phyloP scores from a whole-genome alignment of 371 early-diverging fungal species.

The Mortierella sp. region DNA sequence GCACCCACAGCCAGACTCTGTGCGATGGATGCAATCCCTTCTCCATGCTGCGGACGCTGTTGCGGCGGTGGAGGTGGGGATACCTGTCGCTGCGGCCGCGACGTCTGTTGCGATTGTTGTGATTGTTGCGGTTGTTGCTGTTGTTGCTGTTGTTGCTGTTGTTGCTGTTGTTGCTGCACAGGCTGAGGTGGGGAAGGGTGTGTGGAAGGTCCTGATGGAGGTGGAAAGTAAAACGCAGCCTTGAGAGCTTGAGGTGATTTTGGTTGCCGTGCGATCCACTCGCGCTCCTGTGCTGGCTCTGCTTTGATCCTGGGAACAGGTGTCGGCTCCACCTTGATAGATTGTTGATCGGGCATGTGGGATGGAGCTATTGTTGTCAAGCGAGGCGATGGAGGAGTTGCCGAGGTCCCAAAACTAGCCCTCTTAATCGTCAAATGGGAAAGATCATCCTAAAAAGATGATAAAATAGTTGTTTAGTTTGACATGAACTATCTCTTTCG shows the following conservation, averaged over 20 bases:
- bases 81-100: neutral
- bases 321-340: neutral
- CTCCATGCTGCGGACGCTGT: constrained; percentile 12
- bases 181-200: neutral
- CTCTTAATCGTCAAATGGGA: neutral
- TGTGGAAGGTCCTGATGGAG: neutral
- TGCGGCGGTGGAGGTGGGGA: constrained; percentile 1
- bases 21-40: constrained; percentile 43
- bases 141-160: neutral
- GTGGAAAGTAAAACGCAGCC: neutral
- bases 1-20: constrained; percentile 41
- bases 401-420: neutral
- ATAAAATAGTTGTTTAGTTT: neutral
- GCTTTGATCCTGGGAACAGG: neutral
- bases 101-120: neutral
- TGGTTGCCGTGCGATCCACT: neutral
- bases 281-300: neutral
- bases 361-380: neutral
- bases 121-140: neutral
- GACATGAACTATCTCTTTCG: neutral
- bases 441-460: neutral
- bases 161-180: neutral
- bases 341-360: neutral
- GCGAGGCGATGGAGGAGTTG: neutral
- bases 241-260: neutral